Percentiles rank a stretch among this genome's conserved stretches.
These are phyloP conservation scores for Pichia manshurica DNA, from an alignment of 805 yeast species.

Conservation along the genomic window DNA sequence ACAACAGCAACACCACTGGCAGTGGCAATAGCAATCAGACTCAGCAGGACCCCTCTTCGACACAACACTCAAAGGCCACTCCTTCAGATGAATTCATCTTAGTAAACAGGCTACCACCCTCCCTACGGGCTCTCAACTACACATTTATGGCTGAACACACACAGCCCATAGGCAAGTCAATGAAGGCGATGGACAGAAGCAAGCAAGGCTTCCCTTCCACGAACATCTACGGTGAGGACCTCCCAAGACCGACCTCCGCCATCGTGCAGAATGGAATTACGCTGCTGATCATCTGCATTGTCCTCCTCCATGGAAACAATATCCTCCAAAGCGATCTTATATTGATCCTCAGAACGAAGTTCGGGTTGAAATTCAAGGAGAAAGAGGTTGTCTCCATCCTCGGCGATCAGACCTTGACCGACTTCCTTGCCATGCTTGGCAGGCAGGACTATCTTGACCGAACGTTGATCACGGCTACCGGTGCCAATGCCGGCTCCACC, in stretches of 20 bases:
- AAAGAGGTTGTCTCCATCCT: slow-evolving; percentile 18
- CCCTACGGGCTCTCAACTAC: slow-evolving; percentile 22
- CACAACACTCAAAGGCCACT: background rate
- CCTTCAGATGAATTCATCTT: slow-evolving; percentile 23
- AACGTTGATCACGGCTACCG: background rate
- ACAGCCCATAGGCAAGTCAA: slow-evolving; percentile 3
- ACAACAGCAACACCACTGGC: background rate
- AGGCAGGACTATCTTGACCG: slow-evolving; percentile 25
- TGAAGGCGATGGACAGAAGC: slow-evolving; percentile 9
- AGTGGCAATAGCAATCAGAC: background rate
- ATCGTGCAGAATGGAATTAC: slow-evolving; percentile 24
- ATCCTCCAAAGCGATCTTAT: slow-evolving; percentile 26
- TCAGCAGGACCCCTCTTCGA: background rate
- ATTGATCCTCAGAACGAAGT: slow-evolving; percentile 19
- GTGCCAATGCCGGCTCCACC: background rate
- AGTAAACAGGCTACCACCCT: slow-evolving; percentile 19
- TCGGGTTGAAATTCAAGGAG: slow-evolving; percentile 22
- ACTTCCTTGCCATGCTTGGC: slow-evolving; percentile 20
- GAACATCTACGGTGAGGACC: slow-evolving; percentile 14
- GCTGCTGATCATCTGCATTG: slow-evolving; percentile 22
- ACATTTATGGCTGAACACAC: slow-evolving; percentile 13
- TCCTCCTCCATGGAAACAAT: slow-evolving; percentile 26
- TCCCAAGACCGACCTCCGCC: slow-evolving; percentile 25
- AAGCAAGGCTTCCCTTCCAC: background rate
- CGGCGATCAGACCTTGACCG: slow-evolving; percentile 18